Evolutionary conservation across 177 flowering plant genomes (phyloP), one percentile per base, ranked within the genome.

Genomic region (Viscum album): DNA sequence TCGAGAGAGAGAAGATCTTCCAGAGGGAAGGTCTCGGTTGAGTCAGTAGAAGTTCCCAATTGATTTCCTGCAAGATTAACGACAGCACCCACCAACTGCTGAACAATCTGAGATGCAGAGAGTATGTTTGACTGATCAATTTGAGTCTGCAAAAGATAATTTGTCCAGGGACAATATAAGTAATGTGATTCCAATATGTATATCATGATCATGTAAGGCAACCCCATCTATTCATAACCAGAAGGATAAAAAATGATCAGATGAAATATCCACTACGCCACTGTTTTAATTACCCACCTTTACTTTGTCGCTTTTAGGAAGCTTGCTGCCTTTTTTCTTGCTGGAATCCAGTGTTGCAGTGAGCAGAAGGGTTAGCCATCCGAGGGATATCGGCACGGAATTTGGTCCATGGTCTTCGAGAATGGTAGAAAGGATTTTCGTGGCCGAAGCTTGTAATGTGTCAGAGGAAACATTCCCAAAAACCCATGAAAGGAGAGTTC

Each of bases 361-460:
- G 21, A 95, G 80, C 79, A 90, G 62, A 47, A 90, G 65, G 70
- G 96, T 82, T 62, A 95, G 78, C 99, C 99, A 92, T 65, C 85
- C 96, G 80, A 90, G 99, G 77, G 99, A 95, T 58, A 95, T 87
- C n/a, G 88, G 84, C 37, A 95, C 68, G 58, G 96, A 81, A 37
- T 68, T 81, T 67, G 97, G 91, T 21, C 97, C 99, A 75, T 89
- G 81, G 68, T 86, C 88, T 78, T 95, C 97, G 77, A 95, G 88
- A 81, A 95, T 83, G 76, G 80, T 72, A 13, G 92, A 82, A 67
- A 95, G 89, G 34, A 90, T 83, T 70, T 79, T 85, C 72, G 75
- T 80, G 33, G 96, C 91, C 34, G 99, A 95, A 68, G 77, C 75
- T 58, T 82, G 82, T 34, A 85, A 65, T 10, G 78, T 37, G 47